A percentile compares a stretch with the other conserved stretches of the same genome.
phyloP scores from a whole-genome alignment of 75 land plant genomes.

The Selaginella tamariscina region DNA sequence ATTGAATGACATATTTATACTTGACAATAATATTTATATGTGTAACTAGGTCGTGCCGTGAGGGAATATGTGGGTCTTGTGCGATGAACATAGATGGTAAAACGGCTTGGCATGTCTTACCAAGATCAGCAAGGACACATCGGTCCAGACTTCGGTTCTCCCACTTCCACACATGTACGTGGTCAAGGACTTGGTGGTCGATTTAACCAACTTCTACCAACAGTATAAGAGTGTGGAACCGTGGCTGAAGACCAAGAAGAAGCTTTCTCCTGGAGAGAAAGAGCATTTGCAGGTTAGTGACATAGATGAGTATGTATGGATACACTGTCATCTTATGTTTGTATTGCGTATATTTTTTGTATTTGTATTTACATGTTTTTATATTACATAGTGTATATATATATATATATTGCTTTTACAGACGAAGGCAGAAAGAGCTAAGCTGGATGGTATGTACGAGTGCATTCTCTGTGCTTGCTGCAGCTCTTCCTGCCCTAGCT shows the following conservation, averaged over 20 bases:
- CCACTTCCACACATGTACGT: slow-evolving; percentile 96
- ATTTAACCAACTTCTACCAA: slow-evolving; percentile 87
- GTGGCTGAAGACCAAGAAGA: slow-evolving; percentile 79
- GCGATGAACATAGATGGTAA: slow-evolving; percentile 93
- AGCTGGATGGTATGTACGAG: slow-evolving; percentile 95
- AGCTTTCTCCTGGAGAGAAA: slow-evolving; percentile 33
- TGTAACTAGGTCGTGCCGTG: slow-evolving; percentile 96
- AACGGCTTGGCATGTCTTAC: slow-evolving; percentile 92
- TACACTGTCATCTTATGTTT: too few relatives aligned
- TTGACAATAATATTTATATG: too few relatives aligned
- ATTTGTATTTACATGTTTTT: too few relatives aligned
- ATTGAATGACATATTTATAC: too few relatives aligned
- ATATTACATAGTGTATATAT: too few relatives aligned
- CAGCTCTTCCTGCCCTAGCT: slow-evolving; percentile 92
- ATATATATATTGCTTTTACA: too few relatives aligned
- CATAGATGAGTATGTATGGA: too few relatives aligned
- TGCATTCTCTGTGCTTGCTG: slow-evolving; percentile 93
- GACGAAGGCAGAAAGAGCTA: slow-evolving; percentile 64
- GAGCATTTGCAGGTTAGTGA: too few relatives aligned
- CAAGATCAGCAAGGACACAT: slow-evolving; percentile 41
- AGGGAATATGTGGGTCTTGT: slow-evolving; percentile 97
- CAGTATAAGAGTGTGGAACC: slow-evolving; percentile 97
- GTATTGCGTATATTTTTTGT: too few relatives aligned
- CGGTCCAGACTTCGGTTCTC: slow-evolving; percentile 35
- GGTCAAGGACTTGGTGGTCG: slow-evolving; percentile 87